Conservation (phyloP, 192 early-diverging fungal species). For the Lobosporangium transversale region DNA sequence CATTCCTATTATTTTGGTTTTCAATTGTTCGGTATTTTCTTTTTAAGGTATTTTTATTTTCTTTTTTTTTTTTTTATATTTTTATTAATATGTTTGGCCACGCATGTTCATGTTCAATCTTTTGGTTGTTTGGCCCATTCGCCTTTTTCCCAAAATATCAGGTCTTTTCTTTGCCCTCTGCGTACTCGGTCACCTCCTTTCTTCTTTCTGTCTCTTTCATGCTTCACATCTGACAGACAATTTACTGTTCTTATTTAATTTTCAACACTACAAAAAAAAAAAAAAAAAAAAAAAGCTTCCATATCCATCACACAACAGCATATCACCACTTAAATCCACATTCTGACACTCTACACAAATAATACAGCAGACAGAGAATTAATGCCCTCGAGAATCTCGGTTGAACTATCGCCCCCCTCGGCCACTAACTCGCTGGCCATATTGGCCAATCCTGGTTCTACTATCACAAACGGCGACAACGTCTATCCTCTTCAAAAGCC, state of each 20-base stretch:
- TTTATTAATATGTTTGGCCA: not conserved
- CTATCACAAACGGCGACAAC: no score
- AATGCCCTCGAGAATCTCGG: slow-evolving; percentile 37
- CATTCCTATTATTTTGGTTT: not conserved
- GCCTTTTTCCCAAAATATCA: slow-evolving; percentile 6
- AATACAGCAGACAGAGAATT: no score
- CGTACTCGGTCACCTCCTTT: not conserved
- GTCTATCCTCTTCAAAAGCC: not conserved
- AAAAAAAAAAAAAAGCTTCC: no score
- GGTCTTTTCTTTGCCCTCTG: not conserved
- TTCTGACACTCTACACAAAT: no score
- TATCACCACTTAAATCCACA: no score
- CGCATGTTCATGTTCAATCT: not conserved
- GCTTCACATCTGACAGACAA: no score
- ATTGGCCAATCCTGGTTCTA: slow-evolving; percentile 6
- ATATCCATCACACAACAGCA: no score
- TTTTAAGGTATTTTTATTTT: no score
- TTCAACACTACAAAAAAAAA: no score
- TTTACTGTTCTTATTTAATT: not conserved
- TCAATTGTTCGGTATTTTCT: no score
- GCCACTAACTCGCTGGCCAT: slow-evolving; percentile 17
- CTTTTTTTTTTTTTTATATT: no score
- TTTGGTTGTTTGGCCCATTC: slow-evolving; percentile 15
- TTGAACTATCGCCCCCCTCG: slow-evolving; percentile 29
- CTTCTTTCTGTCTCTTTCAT: not conserved